Base-by-base conservation (phyloP, 83 land plant genomes). In the Picea abies region DNA sequence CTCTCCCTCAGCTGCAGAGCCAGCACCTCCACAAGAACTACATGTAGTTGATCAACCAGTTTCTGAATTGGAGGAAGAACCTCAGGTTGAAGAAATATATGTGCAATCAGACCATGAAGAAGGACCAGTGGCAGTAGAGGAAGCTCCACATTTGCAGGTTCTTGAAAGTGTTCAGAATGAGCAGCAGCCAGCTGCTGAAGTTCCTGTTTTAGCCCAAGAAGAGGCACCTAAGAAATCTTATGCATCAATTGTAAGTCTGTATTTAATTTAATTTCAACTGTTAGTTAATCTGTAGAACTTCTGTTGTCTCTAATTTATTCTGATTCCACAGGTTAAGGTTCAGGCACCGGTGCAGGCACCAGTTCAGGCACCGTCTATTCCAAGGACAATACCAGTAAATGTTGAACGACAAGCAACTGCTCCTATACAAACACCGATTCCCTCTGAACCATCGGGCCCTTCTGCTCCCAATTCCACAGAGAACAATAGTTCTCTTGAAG, bases 231-330 rank as follows among this genome's bases (percentile, higher is more conserved):
- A 89, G 76, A 86, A 84, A 58, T 87, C 91, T 3, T 91, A 87
- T 85, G 93, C 93, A 23, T 89, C 93, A 10, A 87, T 91, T 79
- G 90, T 91, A 84, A 83, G 93, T 73, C 8, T 7, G 22, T 20
- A 56, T 44, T 5, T 82, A 12, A 56, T 12, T 56, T 3, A 56
- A 56, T 56, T 56, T 56, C 2, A 56, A 11, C 14, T 56, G 3
- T 41, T 70, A 41, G 8, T 20, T 78, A 60, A 78, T n/a, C 9
- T 9, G 6, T 4, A 17, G 17, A 58, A 79, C 64, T 17, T 22
- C 20, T 79, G 6, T 79, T 79, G 20, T 58, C 70, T 22, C 61
- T 58, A 22, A 35, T 52, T 17, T 37, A 22, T 29, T 79, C 22
- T 61, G 29, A 61, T 79, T 79, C 37, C 49, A 62, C 77, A 82